These are phyloP conservation scores for Gryganskiella cystojenkinii DNA, from an alignment of 192 early-diverging fungal species.

Conservation along the genomic window DNA sequence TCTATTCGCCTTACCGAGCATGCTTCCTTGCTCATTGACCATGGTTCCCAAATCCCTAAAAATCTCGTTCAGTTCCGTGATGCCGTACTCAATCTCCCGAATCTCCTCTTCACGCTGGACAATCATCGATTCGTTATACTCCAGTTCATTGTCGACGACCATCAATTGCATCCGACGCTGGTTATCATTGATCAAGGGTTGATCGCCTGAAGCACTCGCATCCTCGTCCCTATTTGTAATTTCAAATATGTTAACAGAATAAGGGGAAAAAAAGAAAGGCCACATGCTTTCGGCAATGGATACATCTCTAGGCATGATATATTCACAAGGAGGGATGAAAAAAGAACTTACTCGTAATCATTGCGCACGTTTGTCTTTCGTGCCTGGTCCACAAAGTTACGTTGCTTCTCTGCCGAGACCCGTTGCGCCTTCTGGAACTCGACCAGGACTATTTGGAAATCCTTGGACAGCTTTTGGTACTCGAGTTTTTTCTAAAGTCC, in stretches of 20 bases:
- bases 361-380: slow-evolving; percentile 58
- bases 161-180: slow-evolving; percentile 72
- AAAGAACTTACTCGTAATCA: slow-evolving; percentile 54
- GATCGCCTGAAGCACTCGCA: slow-evolving; percentile 57
- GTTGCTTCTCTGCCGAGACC: slow-evolving; percentile 82
- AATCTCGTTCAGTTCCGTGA: slow-evolving; percentile 95
- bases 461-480: slow-evolving; percentile 93
- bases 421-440: slow-evolving; percentile 92
- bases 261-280: slow-evolving; percentile 2
- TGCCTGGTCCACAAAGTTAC: slow-evolving; percentile 86
- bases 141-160: slow-evolving; percentile 90
- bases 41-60: slow-evolving; percentile 96
- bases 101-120: slow-evolving; percentile 94
- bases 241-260: not conserved
- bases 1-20: slow-evolving; percentile 86
- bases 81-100: slow-evolving; percentile 91
- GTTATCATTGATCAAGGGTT: slow-evolving; percentile 67
- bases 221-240: slow-evolving; percentile 60
- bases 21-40: slow-evolving; percentile 96
- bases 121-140: slow-evolving; percentile 95
- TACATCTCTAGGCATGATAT: not conserved
- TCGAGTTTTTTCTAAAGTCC: slow-evolving; percentile 78
- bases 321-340: not conserved
- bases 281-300: not conserved
- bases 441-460: slow-evolving; percentile 91